phyloP scores from a whole-genome alignment of 176 grass and related monocot genomes.

The Lolium multiflorum region DNA sequence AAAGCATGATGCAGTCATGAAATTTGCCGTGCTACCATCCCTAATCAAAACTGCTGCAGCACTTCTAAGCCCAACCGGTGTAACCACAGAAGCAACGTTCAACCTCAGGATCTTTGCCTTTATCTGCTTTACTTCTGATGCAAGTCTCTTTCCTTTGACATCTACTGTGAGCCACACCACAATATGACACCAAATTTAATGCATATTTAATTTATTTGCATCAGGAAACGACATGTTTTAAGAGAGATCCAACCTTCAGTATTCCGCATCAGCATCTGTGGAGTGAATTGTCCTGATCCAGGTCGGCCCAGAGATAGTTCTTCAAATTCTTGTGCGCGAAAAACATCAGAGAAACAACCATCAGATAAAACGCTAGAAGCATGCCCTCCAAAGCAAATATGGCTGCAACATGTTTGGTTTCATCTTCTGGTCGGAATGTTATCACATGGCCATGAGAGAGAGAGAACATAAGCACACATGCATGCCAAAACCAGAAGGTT shows the following conservation, averaged over 20 bases:
- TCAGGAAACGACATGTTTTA: background rate
- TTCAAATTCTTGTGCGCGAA: background rate
- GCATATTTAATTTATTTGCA: background rate
- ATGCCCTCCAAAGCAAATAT: background rate
- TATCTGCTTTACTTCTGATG: background rate
- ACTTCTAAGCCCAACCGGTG: background rate
- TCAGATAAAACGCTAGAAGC: background rate
- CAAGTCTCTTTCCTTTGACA: slow-evolving; percentile 13
- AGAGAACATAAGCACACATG: background rate
- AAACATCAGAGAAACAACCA: background rate
- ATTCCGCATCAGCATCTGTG: background rate
- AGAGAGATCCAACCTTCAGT: background rate
- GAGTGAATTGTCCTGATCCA: background rate
- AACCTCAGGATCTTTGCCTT: slow-evolving; percentile 10
- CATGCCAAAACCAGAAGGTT: background rate
- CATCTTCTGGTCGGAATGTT: background rate
- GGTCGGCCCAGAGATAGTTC: background rate
- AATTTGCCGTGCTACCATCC: background rate
- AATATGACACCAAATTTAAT: background rate
- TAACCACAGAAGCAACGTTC: slow-evolving; percentile 15
- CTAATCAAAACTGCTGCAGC: slow-evolving; percentile 22
- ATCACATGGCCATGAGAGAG: background rate
- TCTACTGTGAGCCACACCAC: background rate
- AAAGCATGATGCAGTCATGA: slow-evolving; percentile 7
- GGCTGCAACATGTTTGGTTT: background rate